Base-by-base conservation (phyloP, 345 rosid species). In the Citrus reticulata region DNA sequence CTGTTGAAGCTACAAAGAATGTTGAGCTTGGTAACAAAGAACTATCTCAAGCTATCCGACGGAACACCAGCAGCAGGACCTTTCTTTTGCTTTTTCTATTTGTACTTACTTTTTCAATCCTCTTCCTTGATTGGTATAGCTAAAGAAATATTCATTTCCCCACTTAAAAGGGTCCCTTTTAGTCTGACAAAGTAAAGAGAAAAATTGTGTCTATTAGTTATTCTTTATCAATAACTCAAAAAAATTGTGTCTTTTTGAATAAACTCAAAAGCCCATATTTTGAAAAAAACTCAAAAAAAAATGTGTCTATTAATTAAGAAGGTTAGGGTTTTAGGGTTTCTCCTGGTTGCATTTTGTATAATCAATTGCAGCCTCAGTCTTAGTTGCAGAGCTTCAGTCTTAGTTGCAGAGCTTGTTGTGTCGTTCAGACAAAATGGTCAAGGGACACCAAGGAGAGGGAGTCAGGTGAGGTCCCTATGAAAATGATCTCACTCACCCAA, bases 371-470 rank as follows among this genome's bases (percentile, higher is more conserved):
- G 63, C 42, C 10, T 34, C 24, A 10, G 70, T 9, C 37, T 37
- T 73, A 67, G 66, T 51, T 46, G 19, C 29, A 22, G 62, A 55
- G 54, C 25, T 75, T 61, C 24, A 10, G 70, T 9, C 37, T 37
- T 73, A 67, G 66, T 51, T 46, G 19, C 29, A 22, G 62, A 55
- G 54, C 25, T 75, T 61, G 4, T 42, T 42, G 51, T 42, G 51
- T 42, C 16, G 1, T 68, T 83, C 34, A 80, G 74, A 62, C 66
- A 29, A 80, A 87, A 95, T 92, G 97, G 97, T 91, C 84, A 95
- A 93, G 91, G 95, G 94, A 30, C 94, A 98, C 66, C 94, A 92
- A 83, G 98, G 99, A 84, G 99, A 95, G 87, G 86, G 95, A 78
- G 93, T 95, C 87, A 90, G 97, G 98, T 94, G 57, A 90, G 97